Evolutionary conservation across 495 filamentous ascomycete species (phyloP).

Genomic region (Ramalina intermedia): DNA sequence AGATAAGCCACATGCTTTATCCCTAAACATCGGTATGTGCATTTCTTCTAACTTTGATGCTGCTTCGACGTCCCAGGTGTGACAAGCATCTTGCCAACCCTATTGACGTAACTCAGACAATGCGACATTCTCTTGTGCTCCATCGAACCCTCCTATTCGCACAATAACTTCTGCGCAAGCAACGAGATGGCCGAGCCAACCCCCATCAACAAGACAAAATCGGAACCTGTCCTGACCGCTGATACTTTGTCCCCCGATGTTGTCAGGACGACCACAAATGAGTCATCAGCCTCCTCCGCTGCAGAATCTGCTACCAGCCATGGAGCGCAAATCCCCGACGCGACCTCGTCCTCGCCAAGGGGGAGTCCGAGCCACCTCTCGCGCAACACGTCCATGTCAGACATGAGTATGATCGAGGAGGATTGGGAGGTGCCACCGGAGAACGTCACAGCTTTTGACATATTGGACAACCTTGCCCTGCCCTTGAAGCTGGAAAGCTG

Average conservation of each 20-base stretch:
- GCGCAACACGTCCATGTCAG: conserved; percentile 59
- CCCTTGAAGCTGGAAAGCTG: conserved; percentile 79
- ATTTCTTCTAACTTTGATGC: too few species aligned
- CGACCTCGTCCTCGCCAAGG: conserved; percentile 26
- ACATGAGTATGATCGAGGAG: conserved; percentile 66
- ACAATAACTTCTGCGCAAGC: background rate
- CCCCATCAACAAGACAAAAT: conserved; percentile 13
- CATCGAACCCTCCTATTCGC: too few species aligned
- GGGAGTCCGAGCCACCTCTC: conserved; percentile 40
- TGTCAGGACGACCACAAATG: conserved; percentile 12
- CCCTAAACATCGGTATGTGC: too few species aligned
- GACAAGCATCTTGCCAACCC: too few species aligned
- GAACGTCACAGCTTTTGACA: conserved; percentile 77
- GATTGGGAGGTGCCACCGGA: conserved; percentile 91
- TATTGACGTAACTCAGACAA: too few species aligned
- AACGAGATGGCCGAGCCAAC: conserved; percentile 17
- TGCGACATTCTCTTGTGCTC: too few species aligned
- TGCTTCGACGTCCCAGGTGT: too few species aligned
- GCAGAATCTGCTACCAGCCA: conserved; percentile 7
- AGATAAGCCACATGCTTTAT: too few species aligned
- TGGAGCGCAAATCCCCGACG: conserved; percentile 12
- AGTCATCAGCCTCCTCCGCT: conserved; percentile 15
- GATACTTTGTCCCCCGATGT: conserved; percentile 12
- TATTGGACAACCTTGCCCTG: conserved; percentile 86
- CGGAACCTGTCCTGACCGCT: conserved; percentile 15